Evolutionary conservation across 164 flowering plant species (phyloP).

Genomic region (Tetrastigma voinierianum): DNA sequence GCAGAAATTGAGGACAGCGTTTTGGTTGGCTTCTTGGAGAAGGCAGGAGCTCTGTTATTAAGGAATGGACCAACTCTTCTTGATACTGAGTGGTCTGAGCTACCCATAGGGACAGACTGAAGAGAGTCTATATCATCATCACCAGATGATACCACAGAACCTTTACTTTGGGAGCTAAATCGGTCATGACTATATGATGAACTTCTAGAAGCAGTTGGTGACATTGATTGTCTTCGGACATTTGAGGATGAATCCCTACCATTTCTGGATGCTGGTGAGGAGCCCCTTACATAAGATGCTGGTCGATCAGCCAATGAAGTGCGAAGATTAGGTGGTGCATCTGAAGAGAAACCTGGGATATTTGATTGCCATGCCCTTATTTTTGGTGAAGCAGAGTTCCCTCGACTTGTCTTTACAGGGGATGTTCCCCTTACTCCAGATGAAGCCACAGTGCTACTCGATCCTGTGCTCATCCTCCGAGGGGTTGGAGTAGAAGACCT

Average conservation of each 20-base stretch:
- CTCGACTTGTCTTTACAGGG: slow-evolving; percentile 67
- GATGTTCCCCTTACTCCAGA: slow-evolving; percentile 66
- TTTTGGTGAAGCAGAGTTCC: slow-evolving; percentile 89
- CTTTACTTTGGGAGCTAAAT: slow-evolving; percentile 74
- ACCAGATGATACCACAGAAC: slow-evolving; percentile 81
- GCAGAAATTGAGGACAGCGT: slow-evolving; percentile 61
- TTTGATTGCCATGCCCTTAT: slow-evolving; percentile 79
- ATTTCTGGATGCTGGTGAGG: slow-evolving; percentile 90
- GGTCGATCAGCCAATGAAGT: slow-evolving; percentile 91
- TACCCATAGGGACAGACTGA: slow-evolving; percentile 51
- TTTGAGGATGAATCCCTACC: slow-evolving; percentile 53
- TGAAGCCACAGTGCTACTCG: slow-evolving; percentile 40
- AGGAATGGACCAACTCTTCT: slow-evolving; percentile 47
- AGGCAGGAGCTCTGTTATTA: slow-evolving; percentile 44
- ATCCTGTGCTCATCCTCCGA: slow-evolving; percentile 67
- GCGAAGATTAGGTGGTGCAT: slow-evolving; percentile 94
- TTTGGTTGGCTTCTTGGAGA: slow-evolving; percentile 57
- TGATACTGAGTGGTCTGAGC: slow-evolving; percentile 35
- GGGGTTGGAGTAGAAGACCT: slow-evolving; percentile 76
- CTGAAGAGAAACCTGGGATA: slow-evolving; percentile 88
- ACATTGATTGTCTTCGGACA: slow-evolving; percentile 70
- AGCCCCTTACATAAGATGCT: slow-evolving; percentile 82
- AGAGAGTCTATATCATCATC: slow-evolving; percentile 88
- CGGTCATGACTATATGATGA: slow-evolving; percentile 74
- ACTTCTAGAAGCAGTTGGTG: slow-evolving; percentile 89